Conservation (phyloP, 2,329 filamentous ascomycete genomes). For the Chrysosporium keratinophilum region DNA sequence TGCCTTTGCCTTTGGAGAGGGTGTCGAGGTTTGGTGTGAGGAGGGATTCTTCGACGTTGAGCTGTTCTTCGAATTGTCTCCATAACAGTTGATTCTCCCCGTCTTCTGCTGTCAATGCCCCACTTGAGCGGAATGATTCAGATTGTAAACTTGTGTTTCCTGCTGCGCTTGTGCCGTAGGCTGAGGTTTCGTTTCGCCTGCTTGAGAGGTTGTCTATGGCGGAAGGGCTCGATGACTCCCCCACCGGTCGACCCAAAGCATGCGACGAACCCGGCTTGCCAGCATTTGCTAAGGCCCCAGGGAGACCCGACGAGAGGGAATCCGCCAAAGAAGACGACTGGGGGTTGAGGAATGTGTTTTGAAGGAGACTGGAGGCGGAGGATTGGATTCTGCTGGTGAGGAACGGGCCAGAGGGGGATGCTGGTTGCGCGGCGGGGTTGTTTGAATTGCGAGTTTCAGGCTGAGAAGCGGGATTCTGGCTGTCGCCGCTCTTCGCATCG, state of each 20-base stretch:
- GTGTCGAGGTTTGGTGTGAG: conserved; percentile 1
- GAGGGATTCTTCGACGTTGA: background rate
- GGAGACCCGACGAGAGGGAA: conserved; percentile 11
- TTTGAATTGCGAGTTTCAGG: conserved; percentile 4
- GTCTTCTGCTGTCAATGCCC: conserved; percentile 5
- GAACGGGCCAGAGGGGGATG: conserved; percentile 3
- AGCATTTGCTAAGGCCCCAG: conserved; percentile 2
- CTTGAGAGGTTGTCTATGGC: conserved; percentile 4
- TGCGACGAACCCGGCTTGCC: conserved; percentile 7
- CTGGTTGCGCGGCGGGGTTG: background rate
- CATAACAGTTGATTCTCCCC: conserved; percentile 17
- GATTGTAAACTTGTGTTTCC: conserved; percentile 3
- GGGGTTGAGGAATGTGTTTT: conserved; percentile 10
- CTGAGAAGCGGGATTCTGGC: conserved; percentile 3
- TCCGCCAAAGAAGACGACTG: conserved; percentile 4
- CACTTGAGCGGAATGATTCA: conserved; percentile 21
- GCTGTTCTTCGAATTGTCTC: conserved; percentile 19
- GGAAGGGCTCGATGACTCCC: background rate
- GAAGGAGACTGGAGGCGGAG: conserved; percentile 17
- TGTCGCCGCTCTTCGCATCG: background rate
- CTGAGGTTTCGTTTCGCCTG: conserved; percentile 4
- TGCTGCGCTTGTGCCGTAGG: conserved; percentile 2
- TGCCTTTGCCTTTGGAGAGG: conserved; percentile 15
- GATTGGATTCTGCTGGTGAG: conserved; percentile 15
- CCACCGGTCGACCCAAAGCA: background rate